Evolutionary conservation across 768 basidiomycete genomes (phyloP).

Genomic region (Gyrodon lividus): DNA sequence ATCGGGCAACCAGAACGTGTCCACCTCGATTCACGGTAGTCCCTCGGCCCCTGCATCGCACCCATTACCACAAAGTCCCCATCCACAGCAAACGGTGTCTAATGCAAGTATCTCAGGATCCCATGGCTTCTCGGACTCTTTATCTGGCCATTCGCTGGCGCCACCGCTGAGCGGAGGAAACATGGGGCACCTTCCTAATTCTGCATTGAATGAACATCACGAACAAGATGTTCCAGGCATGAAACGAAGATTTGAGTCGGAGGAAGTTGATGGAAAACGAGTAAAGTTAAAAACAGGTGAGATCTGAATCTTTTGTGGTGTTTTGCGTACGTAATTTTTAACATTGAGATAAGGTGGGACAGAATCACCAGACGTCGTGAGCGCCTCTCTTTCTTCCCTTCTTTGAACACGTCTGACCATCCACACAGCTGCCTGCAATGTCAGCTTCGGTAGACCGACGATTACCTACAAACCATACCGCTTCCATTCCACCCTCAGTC

Average conservation of each 20-base stretch:
- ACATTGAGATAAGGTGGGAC: slow-evolving; percentile 30
- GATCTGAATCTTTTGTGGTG: slow-evolving; percentile 29
- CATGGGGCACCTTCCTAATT: slow-evolving; percentile 9
- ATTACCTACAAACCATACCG: slow-evolving; percentile 20
- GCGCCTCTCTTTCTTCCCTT: slow-evolving; percentile 24
- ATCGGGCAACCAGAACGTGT: slow-evolving; percentile 16
- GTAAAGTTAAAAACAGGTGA: slow-evolving; percentile 71
- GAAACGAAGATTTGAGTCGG: slow-evolving; percentile 71
- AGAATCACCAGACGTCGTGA: slow-evolving; percentile 52
- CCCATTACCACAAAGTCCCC: slow-evolving; percentile 33
- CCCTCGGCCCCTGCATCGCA: slow-evolving; percentile 26
- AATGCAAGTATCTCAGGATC: slow-evolving; percentile 24
- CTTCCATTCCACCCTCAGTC: slow-evolving; percentile 29
- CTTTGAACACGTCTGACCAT: slow-evolving; percentile 11
- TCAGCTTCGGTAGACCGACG: slow-evolving; percentile 18
- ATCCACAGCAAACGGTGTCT: slow-evolving; percentile 23
- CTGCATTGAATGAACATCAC: slow-evolving; percentile 29
- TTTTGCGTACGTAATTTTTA: slow-evolving; percentile 26
- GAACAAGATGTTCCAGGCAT: slow-evolving; percentile 64
- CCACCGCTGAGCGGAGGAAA: slow-evolving; percentile 12
- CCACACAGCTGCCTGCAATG: slow-evolving; percentile 19
- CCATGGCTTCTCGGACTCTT: slow-evolving; percentile 25
- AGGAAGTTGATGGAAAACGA: slow-evolving; percentile 67
- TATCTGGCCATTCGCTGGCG: slow-evolving; percentile 18
- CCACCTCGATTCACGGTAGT: slow-evolving; percentile 22